Conservation (phyloP, 768 basidiomycete genomes). For the Asterophora parasitica region DNA sequence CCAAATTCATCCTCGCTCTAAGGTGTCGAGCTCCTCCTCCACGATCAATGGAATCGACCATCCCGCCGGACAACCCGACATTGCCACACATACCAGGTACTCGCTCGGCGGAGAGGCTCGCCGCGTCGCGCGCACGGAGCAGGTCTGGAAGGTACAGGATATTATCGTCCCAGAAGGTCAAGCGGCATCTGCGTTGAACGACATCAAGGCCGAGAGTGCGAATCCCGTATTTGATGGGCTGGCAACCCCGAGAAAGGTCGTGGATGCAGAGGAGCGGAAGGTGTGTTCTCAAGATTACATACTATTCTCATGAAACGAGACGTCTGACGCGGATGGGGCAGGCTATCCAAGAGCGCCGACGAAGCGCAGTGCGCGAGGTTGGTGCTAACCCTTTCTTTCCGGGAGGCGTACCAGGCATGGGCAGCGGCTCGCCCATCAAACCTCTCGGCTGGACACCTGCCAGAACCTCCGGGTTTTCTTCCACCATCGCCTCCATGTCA, state of each 20-base stretch:
- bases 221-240: background rate
- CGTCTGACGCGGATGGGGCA: constrained; percentile 17
- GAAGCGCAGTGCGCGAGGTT: constrained; percentile 48
- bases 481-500: constrained; percentile 1
- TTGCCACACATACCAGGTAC: constrained; percentile 16
- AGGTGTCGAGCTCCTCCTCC: background rate
- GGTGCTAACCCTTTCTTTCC: constrained; percentile 41
- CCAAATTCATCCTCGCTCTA: constrained; percentile 29
- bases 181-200: constrained; percentile 3
- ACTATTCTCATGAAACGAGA: background rate
- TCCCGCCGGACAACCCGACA: too few relatives aligned
- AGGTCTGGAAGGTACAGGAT: constrained; percentile 54
- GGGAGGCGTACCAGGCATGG: constrained; percentile 51
- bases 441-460: constrained; percentile 17
- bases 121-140: constrained; percentile 38
- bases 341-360: constrained; percentile 60
- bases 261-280: constrained; percentile 46
- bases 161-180: constrained; percentile 37
- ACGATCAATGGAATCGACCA: background rate
- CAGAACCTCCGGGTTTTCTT: constrained; percentile 8
- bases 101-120: constrained; percentile 47
- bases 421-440: constrained; percentile 9
- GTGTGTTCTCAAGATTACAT: constrained; percentile 16
- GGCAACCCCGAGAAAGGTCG: constrained; percentile 14
- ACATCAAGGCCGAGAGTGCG: background rate